Conservation (phyloP, 495 filamentous ascomycete genomes). For the Lineolata rhizophorae region DNA sequence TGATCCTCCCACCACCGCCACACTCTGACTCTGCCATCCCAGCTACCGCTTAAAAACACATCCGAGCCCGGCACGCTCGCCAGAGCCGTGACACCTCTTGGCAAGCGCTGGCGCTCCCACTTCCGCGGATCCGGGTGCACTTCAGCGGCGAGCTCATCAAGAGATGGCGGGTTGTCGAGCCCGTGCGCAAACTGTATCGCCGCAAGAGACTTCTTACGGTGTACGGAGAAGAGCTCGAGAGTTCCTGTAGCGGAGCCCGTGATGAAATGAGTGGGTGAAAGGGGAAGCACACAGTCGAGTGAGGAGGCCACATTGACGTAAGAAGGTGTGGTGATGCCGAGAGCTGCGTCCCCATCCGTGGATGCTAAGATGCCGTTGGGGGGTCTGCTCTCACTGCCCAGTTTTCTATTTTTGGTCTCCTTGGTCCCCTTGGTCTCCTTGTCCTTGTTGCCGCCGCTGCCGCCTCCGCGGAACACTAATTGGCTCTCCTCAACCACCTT, state of each 20-base stretch:
- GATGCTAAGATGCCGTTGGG: no score
- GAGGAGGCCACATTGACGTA: no score
- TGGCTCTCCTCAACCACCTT: slow-evolving; percentile 92
- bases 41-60: slow-evolving; percentile 70
- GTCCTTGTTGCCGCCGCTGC: slow-evolving; percentile 26
- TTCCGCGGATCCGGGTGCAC: slow-evolving; percentile 25
- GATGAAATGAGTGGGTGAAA: no score
- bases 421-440: slow-evolving; percentile 56
- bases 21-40: slow-evolving; percentile 74
- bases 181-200: slow-evolving; percentile 66
- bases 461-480: slow-evolving; percentile 79
- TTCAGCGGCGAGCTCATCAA: slow-evolving; percentile 51
- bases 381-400: no score
- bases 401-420: no score
- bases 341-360: no score
- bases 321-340: no score
- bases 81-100: slow-evolving; percentile 76
- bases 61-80: slow-evolving; percentile 71
- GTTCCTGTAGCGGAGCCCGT: slow-evolving; percentile 78
- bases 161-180: slow-evolving; percentile 39
- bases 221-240: slow-evolving; percentile 70
- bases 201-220: slow-evolving; percentile 90
- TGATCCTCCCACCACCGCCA: slow-evolving; percentile 35
- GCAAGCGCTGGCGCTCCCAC: slow-evolving; percentile 30
- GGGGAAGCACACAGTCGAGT: no score